Evolutionary conservation across 2,329 filamentous ascomycete species (phyloP), one percentile per base, ranked within the genome.

Genomic region (Aspergillus latus): DNA sequence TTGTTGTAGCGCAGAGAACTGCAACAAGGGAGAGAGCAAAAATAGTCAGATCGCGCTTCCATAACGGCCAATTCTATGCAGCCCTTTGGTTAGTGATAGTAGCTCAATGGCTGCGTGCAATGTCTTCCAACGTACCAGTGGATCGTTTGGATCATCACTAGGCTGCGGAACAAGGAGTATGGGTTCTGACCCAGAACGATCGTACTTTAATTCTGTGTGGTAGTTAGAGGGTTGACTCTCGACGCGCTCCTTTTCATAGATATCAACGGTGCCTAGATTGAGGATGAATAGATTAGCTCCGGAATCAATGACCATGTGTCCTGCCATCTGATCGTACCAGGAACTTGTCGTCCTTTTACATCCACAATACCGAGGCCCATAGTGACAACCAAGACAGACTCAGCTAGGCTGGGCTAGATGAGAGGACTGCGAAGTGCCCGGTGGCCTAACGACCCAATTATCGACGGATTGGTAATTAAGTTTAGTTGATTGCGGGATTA

Each of bases 151-250:
- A 71, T 96, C 90, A 72, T 96, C 88, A 60, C 88, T 92, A 2
- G 93, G 93, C 68, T 97, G 93, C 4, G 93, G 93, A 4, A 95
- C 88, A 32, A 97, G 84, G 64, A 97, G 89, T 65, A 93, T 88
- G 49, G 86, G 84, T 15, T 81, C 73, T 15, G 80, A 78, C 34
- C 89, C 88, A 60, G 80, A 87, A 51, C 73, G 81, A 72, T 92
- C 89, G 72, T 86, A 89, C 73, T 94, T 95, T 64, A 94, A 74
- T 58, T 78, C 77, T 11, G 73, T 66, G 28, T 78, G 70, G 15
- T 29, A 45, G 45, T 60, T 51, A 26, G 63, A 39, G 3, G 48
- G 36, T 70, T 73, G 45, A 72, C 76, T 59, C 65, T 62, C 45
- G 52, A 56, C 73, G 79, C 11, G 79, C 76, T 64, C 78, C 57